Evolutionary conservation across 2,329 filamentous ascomycete species (phyloP).

Genomic region (Calonectria multiphialidica): DNA sequence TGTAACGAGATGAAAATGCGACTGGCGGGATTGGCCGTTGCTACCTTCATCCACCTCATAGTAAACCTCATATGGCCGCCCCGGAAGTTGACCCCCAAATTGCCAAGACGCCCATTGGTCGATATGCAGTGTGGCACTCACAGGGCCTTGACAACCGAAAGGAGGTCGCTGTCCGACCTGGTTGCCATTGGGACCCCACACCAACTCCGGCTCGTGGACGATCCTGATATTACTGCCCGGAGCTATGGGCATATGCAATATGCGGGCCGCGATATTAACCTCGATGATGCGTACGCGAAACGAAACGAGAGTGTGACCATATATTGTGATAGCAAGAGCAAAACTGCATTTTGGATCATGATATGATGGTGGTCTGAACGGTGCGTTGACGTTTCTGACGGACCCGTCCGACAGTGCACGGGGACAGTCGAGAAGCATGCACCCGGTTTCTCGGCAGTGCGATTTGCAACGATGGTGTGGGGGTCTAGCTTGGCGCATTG

Average conservation of each 20-base stretch:
- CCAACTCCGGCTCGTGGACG: not conserved
- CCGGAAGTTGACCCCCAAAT: not conserved
- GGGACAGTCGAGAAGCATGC: not conserved
- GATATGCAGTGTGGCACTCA: not conserved
- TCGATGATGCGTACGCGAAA: conserved; percentile 15
- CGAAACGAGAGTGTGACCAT: not conserved
- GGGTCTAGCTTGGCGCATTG: conserved; percentile 17
- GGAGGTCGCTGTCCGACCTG: conserved; percentile 7
- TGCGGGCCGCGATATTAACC: conserved; percentile 16
- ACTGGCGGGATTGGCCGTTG: not conserved
- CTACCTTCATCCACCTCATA: not conserved
- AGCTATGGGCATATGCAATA: not conserved
- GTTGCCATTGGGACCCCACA: conserved; percentile 5
- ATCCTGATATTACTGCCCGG: conserved; percentile 14
- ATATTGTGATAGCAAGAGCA: conserved; percentile 1
- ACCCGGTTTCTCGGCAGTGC: conserved; percentile 19
- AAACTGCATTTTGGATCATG: conserved; percentile 8
- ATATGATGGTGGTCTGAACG: conserved; percentile 18
- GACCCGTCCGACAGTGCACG: not conserved
- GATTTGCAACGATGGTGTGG: conserved; percentile 28
- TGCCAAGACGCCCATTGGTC: not conserved
- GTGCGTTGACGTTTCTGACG: conserved; percentile 1
- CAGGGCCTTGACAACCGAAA: conserved; percentile 4
- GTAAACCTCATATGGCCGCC: not conserved
- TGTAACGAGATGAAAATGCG: not conserved